Base-by-base conservation (phyloP, 768 basidiomycete genomes). In the Lyophyllum semitale region DNA sequence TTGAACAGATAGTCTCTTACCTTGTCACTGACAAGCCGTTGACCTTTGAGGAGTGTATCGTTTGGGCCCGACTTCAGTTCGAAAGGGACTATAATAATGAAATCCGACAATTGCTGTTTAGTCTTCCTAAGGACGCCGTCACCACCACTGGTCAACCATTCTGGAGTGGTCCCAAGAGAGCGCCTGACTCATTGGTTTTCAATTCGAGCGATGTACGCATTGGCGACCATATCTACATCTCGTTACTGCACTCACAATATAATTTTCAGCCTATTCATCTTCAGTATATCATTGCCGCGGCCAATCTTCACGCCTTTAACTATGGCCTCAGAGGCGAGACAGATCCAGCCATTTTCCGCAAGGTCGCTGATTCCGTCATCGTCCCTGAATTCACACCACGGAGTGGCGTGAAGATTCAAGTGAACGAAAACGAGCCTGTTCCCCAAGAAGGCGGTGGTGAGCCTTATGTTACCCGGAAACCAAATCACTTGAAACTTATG, bases 121-220 rank as follows among this genome's bases (percentile, higher is more conserved):
- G 93, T 73, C 77, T 99, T 62, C 97, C 97, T 11, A 96, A 95
- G 71, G 97, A 99, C 68, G 89, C 91, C 35, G 75, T 91, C 44
- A 95, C 95, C 8, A 93, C 84, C 65, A 89, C 87, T 18, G 97
- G 97, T 5, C 92, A 94, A 63, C 95, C 95, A 11, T 99, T 99
- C 83, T 99, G 97, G 97, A 95, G 93, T 63, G 94, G 95, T 18
- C 97, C 97, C 2, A 99, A 99, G 78, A 85, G 97, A 57, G 96
- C 95, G 7, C 97, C 97, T 12, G 94, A 98, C 46, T 79, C 96
- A 25, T 76, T 99, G 59, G 77, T 77, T 5, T 99, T 98, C 73
- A 80, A 95, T 72, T 83, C 92, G 9, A 87, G 80, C 60, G 87
- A 98, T 66, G 96, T 98, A 66, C 71, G 91, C 48, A 38, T 37